Evolutionary conservation across 1,284 basidiomycete genomes (phyloP).

Genomic region (Trametes hirsuta): DNA sequence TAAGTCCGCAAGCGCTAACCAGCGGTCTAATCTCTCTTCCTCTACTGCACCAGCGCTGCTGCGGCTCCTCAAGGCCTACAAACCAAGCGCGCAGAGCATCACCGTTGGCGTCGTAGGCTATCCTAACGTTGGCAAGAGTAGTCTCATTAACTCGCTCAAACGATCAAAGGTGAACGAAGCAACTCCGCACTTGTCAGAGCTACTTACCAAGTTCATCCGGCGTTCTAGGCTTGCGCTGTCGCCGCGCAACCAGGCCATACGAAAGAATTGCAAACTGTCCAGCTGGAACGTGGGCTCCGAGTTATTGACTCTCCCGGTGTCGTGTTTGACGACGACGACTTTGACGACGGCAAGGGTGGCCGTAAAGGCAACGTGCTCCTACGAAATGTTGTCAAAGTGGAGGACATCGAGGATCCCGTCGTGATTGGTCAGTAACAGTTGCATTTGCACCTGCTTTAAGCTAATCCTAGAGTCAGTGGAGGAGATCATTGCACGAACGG

Average conservation of each 20-base stretch:
- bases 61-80: slow-evolving; percentile 91
- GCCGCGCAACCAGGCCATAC: slow-evolving; percentile 96
- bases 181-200: slow-evolving; percentile 28
- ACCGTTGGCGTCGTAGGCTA: slow-evolving; percentile 96
- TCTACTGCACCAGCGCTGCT: slow-evolving; percentile 82
- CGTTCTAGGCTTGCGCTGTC: slow-evolving; percentile 78
- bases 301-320: slow-evolving; percentile 97
- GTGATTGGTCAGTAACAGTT: slow-evolving; percentile 65
- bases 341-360: slow-evolving; percentile 50
- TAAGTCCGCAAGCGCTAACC: slow-evolving; percentile 82
- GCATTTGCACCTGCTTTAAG: neutral
- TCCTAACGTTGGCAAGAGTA: slow-evolving; percentile 97
- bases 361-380: slow-evolving; percentile 75
- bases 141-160: slow-evolving; percentile 94
- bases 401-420: slow-evolving; percentile 90
- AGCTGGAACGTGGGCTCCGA: slow-evolving; percentile 90
- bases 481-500: slow-evolving; percentile 79
- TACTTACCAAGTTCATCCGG: slow-evolving; percentile 40
- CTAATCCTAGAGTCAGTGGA: slow-evolving; percentile 59
- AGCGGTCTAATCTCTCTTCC: slow-evolving; percentile 80
- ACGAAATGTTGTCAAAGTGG: slow-evolving; percentile 93
- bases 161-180: slow-evolving; percentile 68
- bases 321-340: slow-evolving; percentile 80
- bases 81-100: slow-evolving; percentile 71
- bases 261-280: slow-evolving; percentile 91